Percentiles rank a stretch among this genome's conserved stretches.
phyloP scores from a whole-genome alignment of 176 grass and related monocot genomes.

The Leersia perrieri region DNA sequence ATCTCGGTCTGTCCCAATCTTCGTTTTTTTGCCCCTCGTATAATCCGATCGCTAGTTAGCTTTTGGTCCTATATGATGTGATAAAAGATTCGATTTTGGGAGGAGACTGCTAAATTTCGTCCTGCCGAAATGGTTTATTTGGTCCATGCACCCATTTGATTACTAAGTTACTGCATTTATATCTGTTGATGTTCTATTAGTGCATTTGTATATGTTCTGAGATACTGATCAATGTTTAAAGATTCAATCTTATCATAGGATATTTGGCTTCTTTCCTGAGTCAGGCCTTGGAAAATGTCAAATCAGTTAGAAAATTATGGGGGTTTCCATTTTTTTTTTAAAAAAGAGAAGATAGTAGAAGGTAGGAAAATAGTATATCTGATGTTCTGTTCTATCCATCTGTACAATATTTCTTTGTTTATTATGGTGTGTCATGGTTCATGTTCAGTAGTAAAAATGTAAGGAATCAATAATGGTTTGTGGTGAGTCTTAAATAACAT shows the following conservation, averaged over 20 bases:
- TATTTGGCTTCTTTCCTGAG: neutral
- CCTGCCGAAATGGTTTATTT: neutral
- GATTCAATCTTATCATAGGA: neutral
- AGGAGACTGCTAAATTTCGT: neutral
- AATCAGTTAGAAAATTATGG: neutral
- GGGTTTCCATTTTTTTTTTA: too few relatives aligned
- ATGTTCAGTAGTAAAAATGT: neutral
- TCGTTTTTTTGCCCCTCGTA: neutral
- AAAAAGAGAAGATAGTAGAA: neutral
- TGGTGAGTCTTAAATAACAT: neutral
- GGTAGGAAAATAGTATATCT: neutral
- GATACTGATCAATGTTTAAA: neutral
- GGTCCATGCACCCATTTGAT: neutral
- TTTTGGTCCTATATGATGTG: neutral
- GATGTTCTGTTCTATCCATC: neutral
- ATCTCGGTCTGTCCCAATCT: conserved; percentile 47
- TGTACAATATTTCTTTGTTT: neutral
- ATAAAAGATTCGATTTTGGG: neutral
- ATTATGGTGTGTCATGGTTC: neutral
- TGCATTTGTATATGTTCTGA: neutral
- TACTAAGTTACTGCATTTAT: neutral
- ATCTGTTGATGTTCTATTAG: too few relatives aligned
- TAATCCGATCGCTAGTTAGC: neutral
- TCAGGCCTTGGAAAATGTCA: neutral
- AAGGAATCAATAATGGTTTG: neutral